Evolutionary conservation across 371 early-diverging fungal genomes (phyloP).

Genomic region (Mucor plumbeus): DNA sequence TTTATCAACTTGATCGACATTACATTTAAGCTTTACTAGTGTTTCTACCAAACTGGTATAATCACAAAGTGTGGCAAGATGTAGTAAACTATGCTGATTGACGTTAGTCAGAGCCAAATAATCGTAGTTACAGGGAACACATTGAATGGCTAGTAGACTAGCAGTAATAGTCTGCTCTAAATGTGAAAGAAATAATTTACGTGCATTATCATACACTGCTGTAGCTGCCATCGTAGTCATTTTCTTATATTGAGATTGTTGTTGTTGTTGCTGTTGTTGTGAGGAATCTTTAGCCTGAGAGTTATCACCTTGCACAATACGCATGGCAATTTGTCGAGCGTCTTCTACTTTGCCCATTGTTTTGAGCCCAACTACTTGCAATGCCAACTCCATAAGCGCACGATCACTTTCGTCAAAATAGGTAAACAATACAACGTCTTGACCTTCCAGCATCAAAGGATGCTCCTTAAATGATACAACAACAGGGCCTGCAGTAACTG

Average conservation of each 20-base stretch:
- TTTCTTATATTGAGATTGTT: constrained; percentile 20
- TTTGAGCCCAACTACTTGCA: constrained; percentile 77
- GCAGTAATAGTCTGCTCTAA: constrained; percentile 43
- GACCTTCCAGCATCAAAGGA: constrained; percentile 50
- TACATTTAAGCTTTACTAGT: constrained; percentile 41
- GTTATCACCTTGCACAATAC: constrained; percentile 66
- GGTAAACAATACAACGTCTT: constrained; percentile 58
- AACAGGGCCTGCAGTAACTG: constrained; percentile 69
- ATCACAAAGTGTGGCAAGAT: constrained; percentile 56
- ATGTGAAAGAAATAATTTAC: constrained; percentile 29
- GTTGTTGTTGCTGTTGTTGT: constrained; percentile 5
- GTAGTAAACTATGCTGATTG: constrained; percentile 54
- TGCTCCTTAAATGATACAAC: constrained; percentile 69
- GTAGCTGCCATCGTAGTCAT: constrained; percentile 34
- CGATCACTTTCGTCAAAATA: constrained; percentile 76
- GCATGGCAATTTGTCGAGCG: constrained; percentile 66
- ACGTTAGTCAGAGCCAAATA: constrained; percentile 45
- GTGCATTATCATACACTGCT: constrained; percentile 46
- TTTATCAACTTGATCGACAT: constrained; percentile 47
- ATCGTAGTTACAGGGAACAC: constrained; percentile 15
- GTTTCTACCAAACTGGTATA: constrained; percentile 38
- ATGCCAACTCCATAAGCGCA: constrained; percentile 76
- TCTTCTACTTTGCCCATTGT: constrained; percentile 70
- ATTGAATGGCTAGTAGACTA: constrained; percentile 29
- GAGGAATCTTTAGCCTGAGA: constrained; percentile 2